phyloP scores from a whole-genome alignment of 2,329 filamentous ascomycete species.

The Diplodia scrobiculata region DNA sequence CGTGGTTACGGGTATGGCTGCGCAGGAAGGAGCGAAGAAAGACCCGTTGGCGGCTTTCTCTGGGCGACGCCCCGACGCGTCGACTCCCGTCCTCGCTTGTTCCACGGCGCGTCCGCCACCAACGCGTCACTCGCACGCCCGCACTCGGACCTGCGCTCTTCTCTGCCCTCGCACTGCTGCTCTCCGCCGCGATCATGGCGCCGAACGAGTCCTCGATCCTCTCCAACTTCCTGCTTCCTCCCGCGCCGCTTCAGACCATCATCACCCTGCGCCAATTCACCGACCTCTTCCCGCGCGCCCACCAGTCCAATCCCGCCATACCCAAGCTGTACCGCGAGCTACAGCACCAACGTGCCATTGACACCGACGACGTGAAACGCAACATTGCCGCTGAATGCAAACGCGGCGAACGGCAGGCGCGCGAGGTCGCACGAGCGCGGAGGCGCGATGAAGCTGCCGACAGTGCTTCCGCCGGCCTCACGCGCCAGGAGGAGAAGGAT shows the following conservation, averaged over 20 bases:
- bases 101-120: conserved; percentile 22
- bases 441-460: conserved; percentile 58
- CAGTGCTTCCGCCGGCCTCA: conserved; percentile 50
- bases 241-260: conserved; percentile 72
- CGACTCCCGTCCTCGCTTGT: conserved; percentile 26
- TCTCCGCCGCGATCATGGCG: conserved; percentile 56
- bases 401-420: conserved; percentile 60
- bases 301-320: conserved; percentile 67
- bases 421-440: conserved; percentile 59
- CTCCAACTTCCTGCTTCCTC: conserved; percentile 74
- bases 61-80: conserved; percentile 24
- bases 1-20: conserved; percentile 19
- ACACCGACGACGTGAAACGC: conserved; percentile 66
- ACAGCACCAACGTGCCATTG: conserved; percentile 69
- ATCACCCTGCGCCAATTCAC: conserved; percentile 75
- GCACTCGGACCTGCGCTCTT: neutral
- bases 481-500: conserved; percentile 64
- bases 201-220: conserved; percentile 75
- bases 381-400: conserved; percentile 68
- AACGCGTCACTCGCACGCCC: neutral
- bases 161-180: neutral
- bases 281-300: conserved; percentile 69
- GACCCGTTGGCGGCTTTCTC: conserved; percentile 22
- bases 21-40: conserved; percentile 20
- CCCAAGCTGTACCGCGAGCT: conserved; percentile 76